Percentiles rank a stretch among this genome's conserved stretches.
Conservation (phyloP, 2,329 filamentous ascomycete genomes). For the Dryadomyces quercus-mongolicae region DNA sequence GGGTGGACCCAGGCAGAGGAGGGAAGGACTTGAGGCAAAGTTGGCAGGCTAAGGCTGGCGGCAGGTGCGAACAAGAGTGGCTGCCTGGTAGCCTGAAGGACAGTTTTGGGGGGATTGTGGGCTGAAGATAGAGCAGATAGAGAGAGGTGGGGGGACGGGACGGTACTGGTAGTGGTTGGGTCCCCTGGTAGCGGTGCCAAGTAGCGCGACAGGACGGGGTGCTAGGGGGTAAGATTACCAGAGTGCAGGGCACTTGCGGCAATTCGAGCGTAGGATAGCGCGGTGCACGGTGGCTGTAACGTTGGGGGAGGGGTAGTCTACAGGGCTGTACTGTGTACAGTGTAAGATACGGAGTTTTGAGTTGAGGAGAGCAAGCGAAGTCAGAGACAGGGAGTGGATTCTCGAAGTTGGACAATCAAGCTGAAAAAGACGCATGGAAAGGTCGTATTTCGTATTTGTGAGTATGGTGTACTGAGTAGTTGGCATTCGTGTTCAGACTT, state of each 20-base stretch:
- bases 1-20: background rate
- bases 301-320: background rate
- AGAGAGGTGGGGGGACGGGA: background rate
- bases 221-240: background rate
- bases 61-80: background rate
- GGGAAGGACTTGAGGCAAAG: background rate
- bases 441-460: too few relatives aligned
- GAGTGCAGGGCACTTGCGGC: background rate
- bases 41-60: background rate
- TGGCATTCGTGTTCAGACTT: too few relatives aligned
- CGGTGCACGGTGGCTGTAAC: constrained; percentile 6
- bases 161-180: background rate
- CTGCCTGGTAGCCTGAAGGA: background rate
- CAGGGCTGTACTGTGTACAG: too few relatives aligned
- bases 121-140: background rate
- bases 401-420: too few relatives aligned
- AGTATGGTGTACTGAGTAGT: too few relatives aligned
- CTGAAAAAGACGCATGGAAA: too few relatives aligned
- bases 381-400: too few relatives aligned
- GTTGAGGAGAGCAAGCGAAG: too few relatives aligned
- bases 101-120: background rate
- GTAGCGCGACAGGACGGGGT: background rate
- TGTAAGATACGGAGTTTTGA: too few relatives aligned
- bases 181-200: background rate
- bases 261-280: constrained; percentile 6